Percentiles rank a stretch among this genome's conserved stretches.
These are phyloP conservation scores for Pyrrhoderma noxium DNA, from an alignment of 1,284 basidiomycete genomes.

Conservation along the genomic window DNA sequence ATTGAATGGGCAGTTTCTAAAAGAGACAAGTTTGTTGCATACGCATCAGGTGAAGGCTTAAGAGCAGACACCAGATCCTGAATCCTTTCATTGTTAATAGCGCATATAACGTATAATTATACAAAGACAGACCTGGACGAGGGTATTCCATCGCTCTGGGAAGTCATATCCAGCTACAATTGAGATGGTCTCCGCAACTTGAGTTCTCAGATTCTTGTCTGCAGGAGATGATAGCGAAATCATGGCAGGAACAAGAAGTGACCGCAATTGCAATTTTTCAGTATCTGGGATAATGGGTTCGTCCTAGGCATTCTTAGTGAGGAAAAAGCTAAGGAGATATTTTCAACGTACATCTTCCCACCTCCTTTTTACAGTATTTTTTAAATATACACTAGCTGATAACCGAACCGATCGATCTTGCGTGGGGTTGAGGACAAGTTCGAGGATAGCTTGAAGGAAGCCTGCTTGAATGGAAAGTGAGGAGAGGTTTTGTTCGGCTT, in stretches of 20 bases:
- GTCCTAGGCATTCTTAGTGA: conserved; percentile 39
- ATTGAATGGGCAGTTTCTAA: conserved; percentile 95
- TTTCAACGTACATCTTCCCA: conserved; percentile 77
- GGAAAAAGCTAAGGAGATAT: background rate
- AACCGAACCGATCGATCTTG: conserved; percentile 69
- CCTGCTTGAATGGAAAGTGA: conserved; percentile 63
- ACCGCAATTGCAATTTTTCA: conserved; percentile 64
- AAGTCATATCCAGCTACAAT: conserved; percentile 86
- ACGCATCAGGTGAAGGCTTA: conserved; percentile 68
- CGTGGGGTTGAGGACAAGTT: conserved; percentile 62
- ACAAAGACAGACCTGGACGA: conserved; percentile 67
- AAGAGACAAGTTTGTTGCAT: conserved; percentile 78
- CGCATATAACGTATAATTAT: background rate
- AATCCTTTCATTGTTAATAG: background rate
- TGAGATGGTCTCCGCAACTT: conserved; percentile 85
- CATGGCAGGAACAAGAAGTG: conserved; percentile 77
- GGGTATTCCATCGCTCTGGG: conserved; percentile 74
- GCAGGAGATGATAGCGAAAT: conserved; percentile 60
- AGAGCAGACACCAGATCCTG: conserved; percentile 68
- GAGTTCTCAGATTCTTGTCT: conserved; percentile 66
- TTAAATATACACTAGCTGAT: conserved; percentile 81
- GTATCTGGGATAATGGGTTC: conserved; percentile 51
- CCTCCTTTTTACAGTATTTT: conserved; percentile 77
- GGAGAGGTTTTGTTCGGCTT: conserved; percentile 72
- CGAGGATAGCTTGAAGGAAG: conserved; percentile 70